Evolutionary conservation across 192 early-diverging fungal genomes (phyloP).

Genomic region (Rhizophagus prolifer): DNA sequence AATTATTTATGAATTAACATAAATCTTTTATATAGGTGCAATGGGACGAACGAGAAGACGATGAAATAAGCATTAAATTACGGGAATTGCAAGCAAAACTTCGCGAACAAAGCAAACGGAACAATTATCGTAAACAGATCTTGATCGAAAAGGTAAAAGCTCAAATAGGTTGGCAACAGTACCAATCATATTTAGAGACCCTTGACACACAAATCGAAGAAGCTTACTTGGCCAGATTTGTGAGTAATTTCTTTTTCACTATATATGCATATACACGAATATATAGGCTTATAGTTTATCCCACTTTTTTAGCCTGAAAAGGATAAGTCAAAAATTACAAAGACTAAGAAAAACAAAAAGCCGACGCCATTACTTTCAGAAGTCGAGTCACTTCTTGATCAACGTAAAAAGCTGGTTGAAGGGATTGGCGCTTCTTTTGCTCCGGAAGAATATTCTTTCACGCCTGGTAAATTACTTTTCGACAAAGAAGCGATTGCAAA

Average conservation of each 20-base stretch:
- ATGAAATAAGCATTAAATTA: conserved; percentile 72
- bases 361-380: background rate
- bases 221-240: conserved; percentile 83
- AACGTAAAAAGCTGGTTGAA: background rate
- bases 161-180: conserved; percentile 85
- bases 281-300: background rate
- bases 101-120: conserved; percentile 65
- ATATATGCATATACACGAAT: no score
- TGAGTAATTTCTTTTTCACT: conserved; percentile 41
- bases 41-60: conserved; percentile 71
- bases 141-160: conserved; percentile 68
- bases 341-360: conserved; percentile 4
- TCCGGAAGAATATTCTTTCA: background rate
- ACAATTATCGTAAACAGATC: conserved; percentile 62
- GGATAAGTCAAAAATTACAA: conserved; percentile 1
- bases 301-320: conserved; percentile 7
- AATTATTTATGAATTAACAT: background rate
- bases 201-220: conserved; percentile 88
- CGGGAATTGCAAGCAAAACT: conserved; percentile 69
- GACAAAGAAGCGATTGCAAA: background rate
- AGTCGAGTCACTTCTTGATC: background rate
- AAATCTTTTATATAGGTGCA: conserved; percentile 47
- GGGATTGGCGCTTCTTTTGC: background rate
- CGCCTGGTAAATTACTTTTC: background rate
- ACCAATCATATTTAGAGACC: conserved; percentile 81